Evolutionary conservation across 2,329 filamentous ascomycete genomes (phyloP).

Genomic region (Ramularia collo-cygni): DNA sequence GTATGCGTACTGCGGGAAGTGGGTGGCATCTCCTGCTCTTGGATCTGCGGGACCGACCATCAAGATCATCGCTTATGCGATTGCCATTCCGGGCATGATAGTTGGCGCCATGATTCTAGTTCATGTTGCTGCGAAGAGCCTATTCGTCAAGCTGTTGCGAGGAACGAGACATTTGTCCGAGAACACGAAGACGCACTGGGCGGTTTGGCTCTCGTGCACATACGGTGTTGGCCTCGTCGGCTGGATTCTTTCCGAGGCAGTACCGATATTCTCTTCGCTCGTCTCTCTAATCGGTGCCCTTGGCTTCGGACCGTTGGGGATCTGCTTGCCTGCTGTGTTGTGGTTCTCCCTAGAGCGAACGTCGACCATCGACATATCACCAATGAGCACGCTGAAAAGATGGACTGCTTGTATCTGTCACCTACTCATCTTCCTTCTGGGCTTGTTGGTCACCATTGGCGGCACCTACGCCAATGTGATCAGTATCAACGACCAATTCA

Average conservation of each 20-base stretch:
- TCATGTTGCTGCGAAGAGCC: conserved; percentile 21
- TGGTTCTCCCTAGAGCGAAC: too few species aligned
- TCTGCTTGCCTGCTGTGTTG: too few species aligned
- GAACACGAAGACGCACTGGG: conserved; percentile 16
- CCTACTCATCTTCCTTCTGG: conserved; percentile 33
- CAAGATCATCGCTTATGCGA: conserved; percentile 42
- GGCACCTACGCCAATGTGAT: conserved; percentile 33
- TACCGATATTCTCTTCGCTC: conserved; percentile 20
- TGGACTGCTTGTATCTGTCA: conserved; percentile 43
- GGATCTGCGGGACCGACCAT: conserved; percentile 38
- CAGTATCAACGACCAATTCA: conserved; percentile 13
- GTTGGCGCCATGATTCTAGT: conserved; percentile 14
- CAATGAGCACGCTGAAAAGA: too few species aligned
- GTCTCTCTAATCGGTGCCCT: conserved; percentile 23
- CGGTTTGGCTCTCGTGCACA: conserved; percentile 15
- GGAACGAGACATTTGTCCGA: conserved; percentile 16
- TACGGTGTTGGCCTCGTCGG: conserved; percentile 12
- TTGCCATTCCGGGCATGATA: conserved; percentile 19
- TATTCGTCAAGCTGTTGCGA: conserved; percentile 18
- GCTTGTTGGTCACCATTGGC: conserved; percentile 40
- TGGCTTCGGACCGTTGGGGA: too few species aligned
- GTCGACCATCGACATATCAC: too few species aligned
- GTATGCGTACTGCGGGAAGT: conserved; percentile 42
- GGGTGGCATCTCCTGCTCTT: conserved; percentile 42
- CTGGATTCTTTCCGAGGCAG: conserved; percentile 23